Evolutionary conservation across 2,329 filamentous ascomycete genomes (phyloP).

Genomic region (Cytospora chrysosperma): DNA sequence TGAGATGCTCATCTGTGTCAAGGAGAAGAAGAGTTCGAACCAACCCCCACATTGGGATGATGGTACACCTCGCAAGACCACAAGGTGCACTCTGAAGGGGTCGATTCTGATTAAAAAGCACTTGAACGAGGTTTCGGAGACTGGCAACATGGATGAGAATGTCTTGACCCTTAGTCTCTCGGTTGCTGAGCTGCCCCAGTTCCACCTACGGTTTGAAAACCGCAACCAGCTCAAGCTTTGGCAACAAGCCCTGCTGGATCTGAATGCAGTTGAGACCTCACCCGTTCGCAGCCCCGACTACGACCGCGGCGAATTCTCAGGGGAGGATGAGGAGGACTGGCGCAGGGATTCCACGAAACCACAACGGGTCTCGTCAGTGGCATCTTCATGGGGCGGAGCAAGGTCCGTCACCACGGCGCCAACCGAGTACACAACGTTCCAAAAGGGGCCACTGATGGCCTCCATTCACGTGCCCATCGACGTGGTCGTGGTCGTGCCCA

Average conservation of each 20-base stretch:
- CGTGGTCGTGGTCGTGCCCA: constrained; percentile 92
- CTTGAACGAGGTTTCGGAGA: constrained; percentile 81
- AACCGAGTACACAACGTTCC: constrained; percentile 84
- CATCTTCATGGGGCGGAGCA: constrained; percentile 76
- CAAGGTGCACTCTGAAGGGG: constrained; percentile 87
- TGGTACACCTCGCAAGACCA: constrained; percentile 59
- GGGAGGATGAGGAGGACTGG: constrained; percentile 87
- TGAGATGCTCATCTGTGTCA: constrained; percentile 99
- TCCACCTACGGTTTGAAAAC: constrained; percentile 87
- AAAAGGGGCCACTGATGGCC: constrained; percentile 47
- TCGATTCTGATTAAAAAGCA: constrained; percentile 99
- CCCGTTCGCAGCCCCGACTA: constrained; percentile 71
- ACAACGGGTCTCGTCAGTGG: constrained; percentile 77
- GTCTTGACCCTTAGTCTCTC: constrained; percentile 87
- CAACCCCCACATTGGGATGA: constrained; percentile 63
- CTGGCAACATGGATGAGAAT: constrained; percentile 69
- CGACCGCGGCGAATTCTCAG: constrained; percentile 74
- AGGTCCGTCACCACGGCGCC: constrained; percentile 85
- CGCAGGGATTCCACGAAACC: constrained; percentile 55
- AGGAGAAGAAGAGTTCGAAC: constrained; percentile 77
- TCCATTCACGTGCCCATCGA: constrained; percentile 88
- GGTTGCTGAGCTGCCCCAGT: constrained; percentile 87
- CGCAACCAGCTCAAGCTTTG: constrained; percentile 83
- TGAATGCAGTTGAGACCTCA: constrained; percentile 69
- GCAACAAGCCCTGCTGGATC: constrained; percentile 82